These are phyloP conservation scores for Syzygium aromaticum DNA, from an alignment of 345 rosid species.

Conservation along the genomic window DNA sequence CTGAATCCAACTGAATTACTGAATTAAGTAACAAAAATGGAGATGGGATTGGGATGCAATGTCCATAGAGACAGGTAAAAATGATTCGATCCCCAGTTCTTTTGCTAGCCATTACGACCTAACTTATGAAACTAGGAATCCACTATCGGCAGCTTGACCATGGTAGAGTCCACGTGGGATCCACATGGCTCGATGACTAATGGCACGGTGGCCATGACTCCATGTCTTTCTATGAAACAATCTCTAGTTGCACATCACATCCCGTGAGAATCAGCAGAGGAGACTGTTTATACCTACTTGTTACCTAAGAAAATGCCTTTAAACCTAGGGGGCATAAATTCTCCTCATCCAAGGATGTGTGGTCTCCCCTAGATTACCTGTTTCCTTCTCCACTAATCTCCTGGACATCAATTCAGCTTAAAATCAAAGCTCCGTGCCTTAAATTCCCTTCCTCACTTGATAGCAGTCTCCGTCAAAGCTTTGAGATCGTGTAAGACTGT, in stretches of 20 bases:
- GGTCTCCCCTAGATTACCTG: neutral
- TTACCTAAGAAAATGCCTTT: neutral
- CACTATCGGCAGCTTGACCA: neutral
- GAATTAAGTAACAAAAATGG: neutral
- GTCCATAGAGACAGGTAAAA: neutral
- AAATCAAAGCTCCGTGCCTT: neutral
- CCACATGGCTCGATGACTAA: neutral
- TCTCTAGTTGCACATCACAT: neutral
- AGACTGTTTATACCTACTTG: neutral
- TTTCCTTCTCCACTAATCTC: neutral
- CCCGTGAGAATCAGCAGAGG: neutral
- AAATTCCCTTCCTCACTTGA: neutral
- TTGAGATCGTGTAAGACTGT: neutral
- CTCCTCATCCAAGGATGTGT: neutral
- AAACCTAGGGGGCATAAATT: neutral
- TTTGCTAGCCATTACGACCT: neutral
- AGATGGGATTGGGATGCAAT: neutral
- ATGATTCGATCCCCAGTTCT: neutral
- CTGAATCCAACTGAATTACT: neutral
- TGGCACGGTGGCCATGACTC: neutral
- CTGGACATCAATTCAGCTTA: neutral
- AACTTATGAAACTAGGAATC: neutral
- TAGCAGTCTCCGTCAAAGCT: neutral
- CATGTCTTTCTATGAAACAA: neutral
- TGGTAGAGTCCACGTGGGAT: neutral